Percentiles rank a stretch among this genome's conserved stretches.
These are phyloP conservation scores for Fusarium subglutinans DNA, from an alignment of 2,329 filamentous ascomycete genomes.

Conservation along the genomic window DNA sequence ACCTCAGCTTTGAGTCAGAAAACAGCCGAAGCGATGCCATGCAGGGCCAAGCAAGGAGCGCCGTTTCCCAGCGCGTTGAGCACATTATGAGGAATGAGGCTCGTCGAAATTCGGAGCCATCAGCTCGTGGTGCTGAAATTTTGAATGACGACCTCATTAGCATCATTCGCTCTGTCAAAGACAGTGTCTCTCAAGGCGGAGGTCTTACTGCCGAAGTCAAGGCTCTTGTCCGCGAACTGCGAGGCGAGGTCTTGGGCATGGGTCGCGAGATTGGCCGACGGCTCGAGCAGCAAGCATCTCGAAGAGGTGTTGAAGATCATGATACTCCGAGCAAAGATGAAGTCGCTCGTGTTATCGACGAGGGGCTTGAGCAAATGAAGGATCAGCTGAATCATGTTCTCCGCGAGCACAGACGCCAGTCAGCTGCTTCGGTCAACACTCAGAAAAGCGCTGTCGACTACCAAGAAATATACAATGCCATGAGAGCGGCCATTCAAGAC, in stretches of 20 bases:
- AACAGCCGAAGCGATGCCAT: slow-evolving; percentile 47
- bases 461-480: slow-evolving; percentile 85
- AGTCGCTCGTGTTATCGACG: slow-evolving; percentile 78
- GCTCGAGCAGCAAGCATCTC: slow-evolving; percentile 72
- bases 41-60: slow-evolving; percentile 44
- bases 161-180: slow-evolving; percentile 86
- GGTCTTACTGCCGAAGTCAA: slow-evolving; percentile 94
- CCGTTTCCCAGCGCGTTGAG: slow-evolving; percentile 55
- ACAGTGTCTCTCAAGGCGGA: slow-evolving; percentile 87
- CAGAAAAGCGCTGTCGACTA: slow-evolving; percentile 73
- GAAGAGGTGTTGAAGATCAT: slow-evolving; percentile 55
- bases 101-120: slow-evolving; percentile 57
- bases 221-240: slow-evolving; percentile 85
- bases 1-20: slow-evolving; percentile 56
- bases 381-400: slow-evolving; percentile 84
- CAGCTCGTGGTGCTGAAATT: slow-evolving; percentile 59
- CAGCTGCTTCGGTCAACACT: slow-evolving; percentile 69
- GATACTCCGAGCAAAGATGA: slow-evolving; percentile 72
- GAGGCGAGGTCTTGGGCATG: slow-evolving; percentile 94
- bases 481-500: slow-evolving; percentile 78
- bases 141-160: slow-evolving; percentile 83
- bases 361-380: slow-evolving; percentile 83
- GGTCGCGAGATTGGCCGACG: slow-evolving; percentile 88
- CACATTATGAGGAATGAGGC: slow-evolving; percentile 55
- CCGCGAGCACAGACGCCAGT: slow-evolving; percentile 76